These are phyloP conservation scores for Holtermannia corniformis DNA, from an alignment of 768 basidiomycete genomes.

Conservation along the genomic window DNA sequence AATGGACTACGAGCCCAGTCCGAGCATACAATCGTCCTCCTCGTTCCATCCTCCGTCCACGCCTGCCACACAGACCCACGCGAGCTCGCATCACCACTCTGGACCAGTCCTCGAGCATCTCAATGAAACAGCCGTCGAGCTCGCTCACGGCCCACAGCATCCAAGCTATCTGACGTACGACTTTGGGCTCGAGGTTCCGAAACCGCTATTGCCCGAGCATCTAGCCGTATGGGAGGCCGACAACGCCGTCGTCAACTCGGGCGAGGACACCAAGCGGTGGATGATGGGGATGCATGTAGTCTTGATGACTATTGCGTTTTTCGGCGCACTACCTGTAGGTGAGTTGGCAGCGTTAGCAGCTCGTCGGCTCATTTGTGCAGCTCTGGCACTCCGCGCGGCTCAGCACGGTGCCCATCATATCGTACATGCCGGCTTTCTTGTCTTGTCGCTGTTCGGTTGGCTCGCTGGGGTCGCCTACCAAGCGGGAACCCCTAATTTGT, in stretches of 20 bases:
- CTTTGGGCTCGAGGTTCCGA: neutral
- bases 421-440: conserved; percentile 57
- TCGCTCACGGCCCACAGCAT: neutral
- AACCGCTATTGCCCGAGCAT: neutral
- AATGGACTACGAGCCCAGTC: no score
- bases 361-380: conserved; percentile 43
- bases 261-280: conserved; percentile 27
- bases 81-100: neutral
- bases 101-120: neutral
- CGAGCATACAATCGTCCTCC: no score
- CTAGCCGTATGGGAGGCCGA: neutral
- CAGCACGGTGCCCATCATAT: conserved; percentile 58
- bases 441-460: conserved; percentile 55
- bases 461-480: conserved; percentile 60
- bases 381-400: conserved; percentile 67
- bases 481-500: conserved; percentile 76
- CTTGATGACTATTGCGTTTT: conserved; percentile 70
- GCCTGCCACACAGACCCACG: no score
- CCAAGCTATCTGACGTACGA: neutral
- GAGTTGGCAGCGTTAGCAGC: conserved; percentile 30
- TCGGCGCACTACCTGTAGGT: conserved; percentile 73
- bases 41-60: no score
- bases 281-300: conserved; percentile 66
- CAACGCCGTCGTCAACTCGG: neutral
- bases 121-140: neutral